Evolutionary conservation across 2,329 filamentous ascomycete genomes (phyloP).

Genomic region (Pseudogymnoascus sp.): DNA sequence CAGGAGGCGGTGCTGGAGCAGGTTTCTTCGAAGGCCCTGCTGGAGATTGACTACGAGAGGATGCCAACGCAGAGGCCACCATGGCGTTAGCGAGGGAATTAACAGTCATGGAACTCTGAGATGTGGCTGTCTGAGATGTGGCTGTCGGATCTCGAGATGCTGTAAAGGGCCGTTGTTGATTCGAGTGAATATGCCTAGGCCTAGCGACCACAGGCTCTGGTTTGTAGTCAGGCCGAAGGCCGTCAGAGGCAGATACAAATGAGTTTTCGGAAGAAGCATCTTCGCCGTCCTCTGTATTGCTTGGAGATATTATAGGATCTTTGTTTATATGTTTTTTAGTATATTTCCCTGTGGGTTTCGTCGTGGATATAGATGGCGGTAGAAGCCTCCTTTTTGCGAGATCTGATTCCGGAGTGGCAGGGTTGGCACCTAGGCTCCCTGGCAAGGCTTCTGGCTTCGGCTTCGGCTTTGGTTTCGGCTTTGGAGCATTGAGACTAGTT

Average conservation of each 20-base stretch:
- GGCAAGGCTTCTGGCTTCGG: conserved; percentile 13
- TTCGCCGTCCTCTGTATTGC: conserved; percentile 14
- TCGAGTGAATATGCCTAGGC: neutral
- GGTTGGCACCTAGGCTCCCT: neutral
- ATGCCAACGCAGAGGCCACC: conserved; percentile 64
- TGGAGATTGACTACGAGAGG: conserved; percentile 43
- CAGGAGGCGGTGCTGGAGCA: conserved; percentile 25
- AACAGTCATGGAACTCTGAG: conserved; percentile 38
- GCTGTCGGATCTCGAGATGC: neutral
- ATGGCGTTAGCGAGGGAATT: conserved; percentile 66
- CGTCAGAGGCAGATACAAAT: conserved; percentile 27
- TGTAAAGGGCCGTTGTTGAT: neutral
- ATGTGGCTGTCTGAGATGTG: neutral
- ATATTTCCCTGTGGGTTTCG: neutral
- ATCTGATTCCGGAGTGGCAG: neutral
- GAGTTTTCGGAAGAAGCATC: conserved; percentile 26
- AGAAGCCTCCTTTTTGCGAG: neutral
- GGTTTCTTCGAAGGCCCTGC: conserved; percentile 14
- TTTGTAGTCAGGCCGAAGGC: conserved; percentile 1
- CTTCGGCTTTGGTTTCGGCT: conserved; percentile 24
- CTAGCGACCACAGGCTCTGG: neutral
- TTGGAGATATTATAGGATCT: neutral
- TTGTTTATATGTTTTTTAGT: neutral
- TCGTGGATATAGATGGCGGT: neutral
- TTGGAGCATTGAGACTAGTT: conserved; percentile 4